Evolutionary conservation across 1,139 yeast genomes (phyloP), one percentile per base, ranked within the genome.

Genomic region (Pichia sp.): DNA sequence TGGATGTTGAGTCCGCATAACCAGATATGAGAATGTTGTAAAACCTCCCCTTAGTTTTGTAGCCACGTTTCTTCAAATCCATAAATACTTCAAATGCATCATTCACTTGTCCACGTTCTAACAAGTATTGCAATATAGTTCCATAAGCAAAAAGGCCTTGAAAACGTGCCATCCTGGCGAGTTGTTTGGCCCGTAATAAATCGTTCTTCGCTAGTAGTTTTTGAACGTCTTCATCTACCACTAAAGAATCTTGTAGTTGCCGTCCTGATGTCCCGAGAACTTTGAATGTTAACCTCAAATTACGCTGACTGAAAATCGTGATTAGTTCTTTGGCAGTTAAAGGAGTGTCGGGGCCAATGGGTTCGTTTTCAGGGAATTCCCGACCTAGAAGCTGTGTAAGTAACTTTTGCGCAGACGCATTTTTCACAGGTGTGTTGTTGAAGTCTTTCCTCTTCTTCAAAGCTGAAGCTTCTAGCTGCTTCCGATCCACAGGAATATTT

Each of bases 131-230:
- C 64, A 81, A 67, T 1, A 87, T 74, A 15, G 77, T 73, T 59
- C 87, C 87, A 81, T 82, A 78, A 0, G 81, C 87, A 32, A 82
- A 87, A 0, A 75, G 64, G 8, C 88, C 88, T 36, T 74, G 72
- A 40, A 41, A 44, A 31, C 76, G 72, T 0, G 87, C 83, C 31
- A 84, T 59, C 50, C 75, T 74, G 6, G 81, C 76, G 29, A 85
- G 67, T 57, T 74, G 74, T 15, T 77, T 61, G 0, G 93, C 92
- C 57, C 87, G 76, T 38, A 72, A 73, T 0, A 74, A 59, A 51
- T 78, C 78, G 53, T 75, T 82, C 52, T 78, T 68, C 26, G 70
- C 71, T 34, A 86, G 69, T 54, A 85, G 76, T 54, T 78, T 77
- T 13, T 70, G 62, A 0, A 80, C 82, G 56, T 84, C 85, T 41